phyloP scores from a whole-genome alignment of 768 basidiomycete genomes.

The Clavaria fumosa region DNA sequence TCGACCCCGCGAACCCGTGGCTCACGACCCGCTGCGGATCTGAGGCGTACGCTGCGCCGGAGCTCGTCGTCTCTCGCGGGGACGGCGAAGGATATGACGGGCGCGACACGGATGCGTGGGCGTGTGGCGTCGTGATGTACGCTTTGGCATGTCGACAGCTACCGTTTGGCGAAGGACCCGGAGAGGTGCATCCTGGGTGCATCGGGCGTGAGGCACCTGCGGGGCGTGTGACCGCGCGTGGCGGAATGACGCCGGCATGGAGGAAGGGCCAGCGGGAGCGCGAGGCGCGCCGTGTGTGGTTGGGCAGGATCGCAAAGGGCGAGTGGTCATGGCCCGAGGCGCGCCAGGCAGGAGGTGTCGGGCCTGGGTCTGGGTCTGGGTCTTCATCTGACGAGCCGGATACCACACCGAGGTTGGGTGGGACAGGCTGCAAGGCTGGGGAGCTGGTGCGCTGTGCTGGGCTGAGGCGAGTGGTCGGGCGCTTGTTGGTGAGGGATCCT shows the following conservation, averaged over 20 bases:
- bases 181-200: constrained; percentile 19
- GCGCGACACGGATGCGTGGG: constrained; percentile 76
- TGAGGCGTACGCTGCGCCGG: constrained; percentile 78
- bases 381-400: background rate
- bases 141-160: constrained; percentile 54
- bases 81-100: constrained; percentile 32
- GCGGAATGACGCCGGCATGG: constrained; percentile 13
- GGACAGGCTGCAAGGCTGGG: constrained; percentile 24
- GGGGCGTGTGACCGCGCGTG: constrained; percentile 13
- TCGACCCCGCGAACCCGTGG: constrained; percentile 45
- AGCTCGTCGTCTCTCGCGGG: constrained; percentile 43
- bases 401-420: constrained; percentile 14
- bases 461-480: constrained; percentile 38
- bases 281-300: constrained; percentile 35
- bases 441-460: constrained; percentile 24
- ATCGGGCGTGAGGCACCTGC: constrained; percentile 25
- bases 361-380: constrained; percentile 3
- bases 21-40: constrained; percentile 74
- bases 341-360: constrained; percentile 1
- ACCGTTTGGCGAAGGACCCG: constrained; percentile 52
- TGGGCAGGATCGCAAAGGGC: constrained; percentile 69
- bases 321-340: constrained; percentile 58
- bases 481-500: constrained; percentile 57
- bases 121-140: constrained; percentile 76
- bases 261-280: constrained; percentile 17